Base-by-base conservation (phyloP, 1,284 basidiomycete genomes). In the Tylopilus sp. region DNA sequence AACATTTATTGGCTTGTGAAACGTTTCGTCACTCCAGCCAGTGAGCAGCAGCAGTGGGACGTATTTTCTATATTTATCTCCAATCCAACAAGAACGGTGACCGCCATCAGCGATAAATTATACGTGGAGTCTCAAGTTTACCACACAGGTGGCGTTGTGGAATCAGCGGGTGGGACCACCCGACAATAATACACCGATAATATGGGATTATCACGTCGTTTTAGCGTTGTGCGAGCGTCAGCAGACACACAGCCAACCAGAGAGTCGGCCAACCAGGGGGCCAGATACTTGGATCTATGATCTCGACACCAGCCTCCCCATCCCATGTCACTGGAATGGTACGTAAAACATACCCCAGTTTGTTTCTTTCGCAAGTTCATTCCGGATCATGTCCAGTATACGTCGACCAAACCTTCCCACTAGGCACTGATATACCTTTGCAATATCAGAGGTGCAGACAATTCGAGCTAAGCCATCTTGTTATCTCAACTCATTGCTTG, bases 161-260 rank as follows among this genome's bases (percentile, higher is more conserved):
- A 73, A 72, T 44, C 86, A 88, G 61, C 77, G 74, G 55, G 68
- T 68, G 21, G 71, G 72, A 10, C 61, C 60, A 18, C 59, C 66
- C 23, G 59, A 56, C 38, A 56, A 66, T 41, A 47, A 66, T 41
- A 47, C 54, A 56, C 63, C 70, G 29, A 77, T 87, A 10, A 65
- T 89, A 30, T 89, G 86, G 86, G 86, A 89, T 61, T 89, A 89
- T 63, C 87, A 89, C 60, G 84, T 85, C 55, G 65, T 89, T 25
- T 73, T 85, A 10, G 63, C 78, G 35, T 68, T 86, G 30, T 72
- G 73, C 39, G 63, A 67, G 35, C 65, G 59, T 28, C 37, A 25
- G 12, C 52, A 28, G 26, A 15, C 11, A 25, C 29, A 48, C 29
- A 42, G 45, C 46, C 44, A 44, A 40, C 31, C 44, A 13, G 37